Base-by-base conservation (phyloP, 2,329 filamentous ascomycete genomes). In the Purpureocillium takamizusanense region DNA sequence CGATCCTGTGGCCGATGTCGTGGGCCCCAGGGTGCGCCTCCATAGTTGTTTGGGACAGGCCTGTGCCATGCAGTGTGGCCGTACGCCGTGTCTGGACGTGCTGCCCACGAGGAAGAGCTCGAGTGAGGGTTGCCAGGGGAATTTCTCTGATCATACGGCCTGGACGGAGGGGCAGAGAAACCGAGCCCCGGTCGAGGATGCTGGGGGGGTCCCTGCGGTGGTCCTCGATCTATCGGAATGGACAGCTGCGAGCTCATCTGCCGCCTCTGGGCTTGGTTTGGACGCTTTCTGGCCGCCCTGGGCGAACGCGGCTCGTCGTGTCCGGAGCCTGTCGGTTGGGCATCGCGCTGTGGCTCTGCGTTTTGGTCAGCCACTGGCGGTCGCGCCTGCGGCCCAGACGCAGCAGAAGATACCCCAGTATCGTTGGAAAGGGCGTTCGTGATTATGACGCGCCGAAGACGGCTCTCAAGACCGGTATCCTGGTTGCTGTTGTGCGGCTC, bases 231-330 rank as follows among this genome's bases (percentile, higher is more conserved):
- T 37, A 80, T 65, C 4, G 74, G 66, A 33, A 80, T 70, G 1
- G 72, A 68, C 14, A 78, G 49, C 45, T 80, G 71, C 4, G 75
- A 66, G 40, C 67, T 78, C 72, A 79, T 76, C 49, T 80, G 74
- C 16, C 77, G 70, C 35, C 77, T 66, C 47, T 81, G 74, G 2
- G 77, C 76, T 51, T 82, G 78, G 43, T 82, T 82, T 3, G 64
- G 70, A 16, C 76, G 72, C 48, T 69, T 77, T 48, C 63, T 62
- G 36, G 48, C 42, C n/a, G 52, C 40, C 38, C 58, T 65, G 46
- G 48, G 51, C 15, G 47, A 36, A 31, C 47, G 43, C 7, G 45
- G 35, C 11, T 30, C 12, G 3, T 36, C 36, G 3, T 27, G 31
- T 31, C 25, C 34, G 5, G 11, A 5, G 3, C 11, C 18, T 17